Evolutionary conservation across 345 rosid species (phyloP).

Genomic region (Citrus inodora): DNA sequence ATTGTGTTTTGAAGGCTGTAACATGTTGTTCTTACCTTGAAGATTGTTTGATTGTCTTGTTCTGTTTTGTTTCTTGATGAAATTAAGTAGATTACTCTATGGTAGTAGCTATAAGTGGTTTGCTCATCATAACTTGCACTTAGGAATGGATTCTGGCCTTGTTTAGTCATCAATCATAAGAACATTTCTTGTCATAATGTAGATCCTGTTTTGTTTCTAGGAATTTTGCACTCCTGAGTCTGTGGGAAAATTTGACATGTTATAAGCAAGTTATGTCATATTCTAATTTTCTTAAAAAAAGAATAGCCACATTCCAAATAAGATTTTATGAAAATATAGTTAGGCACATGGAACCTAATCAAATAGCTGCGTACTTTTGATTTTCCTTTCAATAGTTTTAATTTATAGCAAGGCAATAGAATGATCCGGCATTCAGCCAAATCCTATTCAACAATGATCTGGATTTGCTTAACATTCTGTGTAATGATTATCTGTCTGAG

Average conservation of each 20-base stretch:
- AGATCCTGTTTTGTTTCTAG: too few species aligned
- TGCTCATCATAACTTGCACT: too few species aligned
- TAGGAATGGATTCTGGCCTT: too few species aligned
- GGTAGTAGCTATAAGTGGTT: too few species aligned
- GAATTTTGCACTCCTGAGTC: too few species aligned
- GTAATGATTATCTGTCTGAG: rapidly evolving
- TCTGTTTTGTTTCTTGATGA: not conserved
- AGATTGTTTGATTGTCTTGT: not conserved
- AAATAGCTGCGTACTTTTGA: too few species aligned
- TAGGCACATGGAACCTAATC: not conserved
- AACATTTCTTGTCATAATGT: not conserved
- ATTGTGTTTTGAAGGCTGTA: not conserved
- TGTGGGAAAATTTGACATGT: not conserved
- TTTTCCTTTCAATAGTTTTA: too few species aligned
- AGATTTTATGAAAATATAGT: not conserved
- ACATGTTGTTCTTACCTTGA: not conserved
- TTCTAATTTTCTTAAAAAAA: not conserved
- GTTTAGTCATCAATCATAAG: too few species aligned
- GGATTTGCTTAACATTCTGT: too few species aligned
- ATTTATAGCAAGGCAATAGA: too few species aligned
- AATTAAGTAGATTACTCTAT: not conserved
- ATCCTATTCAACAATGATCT: not conserved
- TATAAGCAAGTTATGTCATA: not conserved
- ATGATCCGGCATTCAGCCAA: too few species aligned
- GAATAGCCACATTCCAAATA: not conserved